Evolutionary conservation across 139 green algal genomes (phyloP).

Genomic region (Tetradesmus obliquus): DNA sequence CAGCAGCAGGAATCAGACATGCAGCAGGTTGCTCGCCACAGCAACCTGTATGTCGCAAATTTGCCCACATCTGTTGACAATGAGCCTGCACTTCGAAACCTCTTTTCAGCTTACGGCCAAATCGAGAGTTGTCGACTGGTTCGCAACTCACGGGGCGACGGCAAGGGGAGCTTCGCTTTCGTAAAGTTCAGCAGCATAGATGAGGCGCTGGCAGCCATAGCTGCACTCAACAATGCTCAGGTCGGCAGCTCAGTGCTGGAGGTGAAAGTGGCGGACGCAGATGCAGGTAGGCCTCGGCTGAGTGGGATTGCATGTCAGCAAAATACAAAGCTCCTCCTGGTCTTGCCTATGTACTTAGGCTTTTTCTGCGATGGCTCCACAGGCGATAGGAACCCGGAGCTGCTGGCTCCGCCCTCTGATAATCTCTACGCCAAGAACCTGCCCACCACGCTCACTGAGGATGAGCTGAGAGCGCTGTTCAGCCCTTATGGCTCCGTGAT

Average conservation of each 20-base stretch:
- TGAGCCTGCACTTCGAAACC: slow-evolving; percentile 50
- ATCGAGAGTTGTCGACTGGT: slow-evolving; percentile 49
- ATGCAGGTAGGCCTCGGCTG: slow-evolving; percentile 5
- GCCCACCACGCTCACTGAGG: slow-evolving; percentile 38
- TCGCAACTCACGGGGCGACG: not conserved
- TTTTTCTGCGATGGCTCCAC: not conserved
- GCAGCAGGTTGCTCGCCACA: slow-evolving; percentile 4
- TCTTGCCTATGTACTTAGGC: not conserved
- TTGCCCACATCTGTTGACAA: slow-evolving; percentile 33
- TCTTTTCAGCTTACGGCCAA: slow-evolving; percentile 65
- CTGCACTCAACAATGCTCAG: slow-evolving; percentile 40
- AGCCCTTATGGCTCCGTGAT: slow-evolving; percentile 51
- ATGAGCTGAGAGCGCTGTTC: slow-evolving; percentile 57
- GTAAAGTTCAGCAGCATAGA: slow-evolving; percentile 47
- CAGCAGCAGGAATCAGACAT: slow-evolving; percentile 13
- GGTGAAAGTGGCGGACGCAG: slow-evolving; percentile 50
- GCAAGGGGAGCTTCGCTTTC: slow-evolving; percentile 51
- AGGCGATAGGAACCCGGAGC: slow-evolving; percentile 43
- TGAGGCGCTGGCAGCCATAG: slow-evolving; percentile 47
- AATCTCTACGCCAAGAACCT: slow-evolving; percentile 59
- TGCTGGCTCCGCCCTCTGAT: slow-evolving; percentile 45
- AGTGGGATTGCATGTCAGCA: not conserved
- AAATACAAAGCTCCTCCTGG: not conserved
- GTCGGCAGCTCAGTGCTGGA: slow-evolving; percentile 45
- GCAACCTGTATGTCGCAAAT: slow-evolving; percentile 39